These are phyloP conservation scores for Camellia lanceoleosa DNA, from an alignment of 148 eudicot species.

Conservation along the genomic window DNA sequence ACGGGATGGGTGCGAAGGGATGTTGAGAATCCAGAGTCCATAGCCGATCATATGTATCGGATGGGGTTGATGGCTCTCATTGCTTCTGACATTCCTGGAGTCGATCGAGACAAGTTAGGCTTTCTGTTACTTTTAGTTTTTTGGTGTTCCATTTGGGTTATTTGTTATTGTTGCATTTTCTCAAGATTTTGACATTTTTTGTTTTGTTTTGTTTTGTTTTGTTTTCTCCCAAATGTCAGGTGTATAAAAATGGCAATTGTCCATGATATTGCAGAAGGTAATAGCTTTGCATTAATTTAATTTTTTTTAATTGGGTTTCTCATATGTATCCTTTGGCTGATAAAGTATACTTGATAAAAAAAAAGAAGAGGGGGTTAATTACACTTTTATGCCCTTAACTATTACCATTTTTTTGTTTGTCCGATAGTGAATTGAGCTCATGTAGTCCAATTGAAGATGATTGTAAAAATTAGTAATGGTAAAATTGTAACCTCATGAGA, in stretches of 20 bases:
- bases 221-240: slow-evolving; percentile 36
- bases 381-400: too few relatives aligned
- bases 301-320: not conserved
- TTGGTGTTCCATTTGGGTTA: not conserved
- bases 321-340: not conserved
- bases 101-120: slow-evolving; percentile 83
- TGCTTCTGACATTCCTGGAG: slow-evolving; percentile 71
- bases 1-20: slow-evolving; percentile 80
- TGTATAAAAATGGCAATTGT: slow-evolving; percentile 95
- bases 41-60: slow-evolving; percentile 94
- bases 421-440: too few relatives aligned
- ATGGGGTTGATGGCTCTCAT: slow-evolving; percentile 96
- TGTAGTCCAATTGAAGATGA: too few relatives aligned
- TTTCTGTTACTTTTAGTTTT: not conserved
- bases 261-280: slow-evolving; percentile 97
- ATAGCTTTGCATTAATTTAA: not conserved
- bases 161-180: not conserved
- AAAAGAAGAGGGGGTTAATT: too few relatives aligned
- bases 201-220: not conserved
- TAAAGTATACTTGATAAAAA: not conserved
- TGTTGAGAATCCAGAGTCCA: slow-evolving; percentile 75
- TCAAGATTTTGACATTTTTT: not conserved
- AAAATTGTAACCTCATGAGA: too few relatives aligned
- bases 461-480: too few relatives aligned
- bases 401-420: too few relatives aligned